Evolutionary conservation across 805 yeast genomes (phyloP), one percentile per base, ranked within the genome.

Genomic region (Zygoascus tannicola): DNA sequence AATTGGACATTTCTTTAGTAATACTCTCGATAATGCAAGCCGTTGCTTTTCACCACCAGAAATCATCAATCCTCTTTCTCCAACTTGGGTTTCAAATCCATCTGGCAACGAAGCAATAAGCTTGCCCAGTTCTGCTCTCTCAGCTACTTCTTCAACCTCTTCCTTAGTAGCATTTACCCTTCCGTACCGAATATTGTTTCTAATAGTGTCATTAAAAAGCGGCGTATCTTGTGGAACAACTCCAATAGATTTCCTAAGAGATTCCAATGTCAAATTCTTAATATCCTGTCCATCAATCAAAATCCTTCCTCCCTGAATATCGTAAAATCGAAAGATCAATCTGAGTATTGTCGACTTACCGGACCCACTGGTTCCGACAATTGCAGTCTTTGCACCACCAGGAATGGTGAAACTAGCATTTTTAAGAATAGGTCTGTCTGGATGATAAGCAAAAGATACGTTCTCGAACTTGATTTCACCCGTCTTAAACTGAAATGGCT

Each of bases 41-140:
- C 98, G 69, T 64, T 92, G 98, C 60, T 92, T 88, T 61, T 92
- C 98, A 48, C 98, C 98, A n/a, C 98, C 98, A 21, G 96, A 86
- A 38, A 92, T 88, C 98, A 92, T 92, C 74, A 92, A 73, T n/a
- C 98, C 98, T 3, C 72, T 70, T 62, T 92, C 98, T 40, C 98
- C 98, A 15, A 92, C 98, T 46, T 85, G 70, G 0, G 97, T 92
- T 22, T 81, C 69, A 34, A 75, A 68, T 1, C 97, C 96, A 12
- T 84, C 83, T 0, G 98, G 97, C 38, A 92, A 64, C 36, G 80
- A 84, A 4, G 61, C 53, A 14, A 90, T 71, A 38, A 90, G 66
- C 20, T 64, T 60, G 48, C 75, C 75, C 49, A 90, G 69, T 54
- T 83, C 80, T 3, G 95, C 95, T 54, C 76, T 75, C 33, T 68